Base-by-base conservation (phyloP, 1,284 basidiomycete species). In the Microbotryomycetes sp. region DNA sequence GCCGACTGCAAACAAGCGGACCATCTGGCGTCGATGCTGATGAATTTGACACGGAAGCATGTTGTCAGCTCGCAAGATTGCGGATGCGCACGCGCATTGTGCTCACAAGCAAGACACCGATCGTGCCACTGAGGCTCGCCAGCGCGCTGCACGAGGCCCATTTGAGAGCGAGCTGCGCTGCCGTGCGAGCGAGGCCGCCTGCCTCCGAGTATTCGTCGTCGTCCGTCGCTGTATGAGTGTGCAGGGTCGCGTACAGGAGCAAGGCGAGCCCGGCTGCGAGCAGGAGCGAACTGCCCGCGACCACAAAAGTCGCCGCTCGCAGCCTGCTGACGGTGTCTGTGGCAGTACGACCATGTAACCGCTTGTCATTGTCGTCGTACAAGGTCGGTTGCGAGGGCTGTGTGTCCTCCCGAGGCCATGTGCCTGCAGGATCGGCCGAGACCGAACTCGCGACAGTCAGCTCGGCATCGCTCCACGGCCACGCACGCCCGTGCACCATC, bases 1-100 rank as follows among this genome's bases (percentile, higher is more conserved):
- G 23, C 59, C 59, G 28, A 67, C 30, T 35, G 65, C 65, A 15
- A 67, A 67, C 4, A 62, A 23, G 9, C 60, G 52, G 24, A 65
- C 54, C 3, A 67, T 41, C 35, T 41, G 35, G 9, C 18, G 9
- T 41, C 35, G 35, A 41, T 41, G 35, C 35, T 41, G 35, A 41
- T 41, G 35, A 41, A 41, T 41, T 18, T 9, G 18, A 41, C 9
- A 11, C 35, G 35, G 18, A 41, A 41, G 35, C 35, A 41, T 41
- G 35, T 11, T 41, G 35, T 11, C 35, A 18, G 35, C 35, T 11
- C 11, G 35, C 35, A 11, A 18, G 35, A 9, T 41, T 41, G 35
- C 35, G 35, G 35, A 9, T 41, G 11, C 35, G 9, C 35, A 18
- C 35, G 35, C 35, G 35, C 35, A 0, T 4, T 16, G 15, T 28